Conservation (phyloP, 2,329 filamentous ascomycete species). For the Penicillium sp. region DNA sequence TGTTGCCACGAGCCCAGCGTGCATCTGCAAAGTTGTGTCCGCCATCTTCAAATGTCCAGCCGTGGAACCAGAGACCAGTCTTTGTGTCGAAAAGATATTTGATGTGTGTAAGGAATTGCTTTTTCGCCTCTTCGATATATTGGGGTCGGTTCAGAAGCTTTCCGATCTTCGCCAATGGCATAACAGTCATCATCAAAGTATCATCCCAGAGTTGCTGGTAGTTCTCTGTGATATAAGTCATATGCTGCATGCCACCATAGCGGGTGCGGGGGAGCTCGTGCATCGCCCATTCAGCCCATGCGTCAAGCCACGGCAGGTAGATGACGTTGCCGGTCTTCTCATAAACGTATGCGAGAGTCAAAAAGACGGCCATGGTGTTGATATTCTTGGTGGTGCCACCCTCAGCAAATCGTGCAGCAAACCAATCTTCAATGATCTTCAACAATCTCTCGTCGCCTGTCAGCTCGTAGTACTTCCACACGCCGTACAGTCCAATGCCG, state of each 20-base stretch:
- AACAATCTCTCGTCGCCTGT: slow-evolving; percentile 63
- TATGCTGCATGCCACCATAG: slow-evolving; percentile 71
- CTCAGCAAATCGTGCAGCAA: slow-evolving; percentile 64
- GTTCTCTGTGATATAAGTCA: slow-evolving; percentile 70
- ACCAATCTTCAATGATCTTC: slow-evolving; percentile 71
- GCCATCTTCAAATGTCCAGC: slow-evolving; percentile 72
- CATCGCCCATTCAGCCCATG: slow-evolving; percentile 82
- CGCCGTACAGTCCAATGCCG: slow-evolving; percentile 74
- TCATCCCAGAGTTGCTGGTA: slow-evolving; percentile 80
- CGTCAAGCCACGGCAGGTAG: slow-evolving; percentile 74
- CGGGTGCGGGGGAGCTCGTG: slow-evolving; percentile 70
- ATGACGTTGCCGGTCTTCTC: slow-evolving; percentile 68
- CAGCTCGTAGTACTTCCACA: slow-evolving; percentile 78
- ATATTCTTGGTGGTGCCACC: slow-evolving; percentile 80
- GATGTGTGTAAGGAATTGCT: slow-evolving; percentile 74
- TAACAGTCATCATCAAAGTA: slow-evolving; percentile 83
- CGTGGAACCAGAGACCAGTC: slow-evolving; percentile 76
- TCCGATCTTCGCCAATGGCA: slow-evolving; percentile 78
- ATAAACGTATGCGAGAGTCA: slow-evolving; percentile 75
- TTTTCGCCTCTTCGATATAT: slow-evolving; percentile 75
- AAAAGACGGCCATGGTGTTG: slow-evolving; percentile 78
- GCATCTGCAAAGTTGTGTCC: slow-evolving; percentile 60
- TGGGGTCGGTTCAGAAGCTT: slow-evolving; percentile 66
- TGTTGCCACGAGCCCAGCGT: slow-evolving; percentile 57
- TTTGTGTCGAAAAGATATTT: slow-evolving; percentile 74